These are phyloP conservation scores for Thelephora terrestris DNA, from an alignment of 1,284 basidiomycete species.

Conservation along the genomic window DNA sequence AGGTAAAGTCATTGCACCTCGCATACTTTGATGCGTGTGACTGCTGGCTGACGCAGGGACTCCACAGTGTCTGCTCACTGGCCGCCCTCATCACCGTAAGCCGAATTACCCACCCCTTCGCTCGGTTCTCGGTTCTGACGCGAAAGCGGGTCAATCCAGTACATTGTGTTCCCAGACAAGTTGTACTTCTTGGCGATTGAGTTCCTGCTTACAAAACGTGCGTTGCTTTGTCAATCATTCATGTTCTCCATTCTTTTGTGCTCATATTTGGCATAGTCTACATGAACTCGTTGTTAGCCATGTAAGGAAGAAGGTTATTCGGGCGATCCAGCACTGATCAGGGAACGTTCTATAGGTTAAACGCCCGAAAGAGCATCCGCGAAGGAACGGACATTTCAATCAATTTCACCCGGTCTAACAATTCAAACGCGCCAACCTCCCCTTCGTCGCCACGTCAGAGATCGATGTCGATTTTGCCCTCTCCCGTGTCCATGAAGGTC, in stretches of 20 bases:
- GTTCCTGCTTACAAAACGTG: constrained; percentile 20
- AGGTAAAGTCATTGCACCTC: constrained; percentile 7
- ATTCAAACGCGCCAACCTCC: not conserved
- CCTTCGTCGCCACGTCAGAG: not conserved
- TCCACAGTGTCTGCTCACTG: constrained; percentile 16
- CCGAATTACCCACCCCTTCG: not conserved
- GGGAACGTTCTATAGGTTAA: constrained; percentile 5
- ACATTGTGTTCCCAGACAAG: constrained; percentile 15
- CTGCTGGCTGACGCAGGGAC: not conserved
- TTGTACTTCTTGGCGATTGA: constrained; percentile 20
- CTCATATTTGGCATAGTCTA: constrained; percentile 14
- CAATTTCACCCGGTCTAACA: not conserved
- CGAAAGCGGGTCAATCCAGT: constrained; percentile 8
- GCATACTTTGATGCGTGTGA: not conserved
- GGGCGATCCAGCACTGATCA: not conserved
- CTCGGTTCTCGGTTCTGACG: not conserved
- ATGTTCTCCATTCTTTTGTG: not conserved
- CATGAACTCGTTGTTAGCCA: constrained; percentile 21
- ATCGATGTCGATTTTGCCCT: too few species aligned
- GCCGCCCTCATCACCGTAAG: constrained; percentile 15
- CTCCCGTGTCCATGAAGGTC: too few species aligned
- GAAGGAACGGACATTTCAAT: not conserved
- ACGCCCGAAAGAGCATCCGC: constrained; percentile 6
- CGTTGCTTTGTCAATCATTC: constrained; percentile 4
- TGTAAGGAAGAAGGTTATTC: constrained; percentile 12